Conservation (phyloP, 495 filamentous ascomycete genomes). For the Aspergillus hancockii region DNA sequence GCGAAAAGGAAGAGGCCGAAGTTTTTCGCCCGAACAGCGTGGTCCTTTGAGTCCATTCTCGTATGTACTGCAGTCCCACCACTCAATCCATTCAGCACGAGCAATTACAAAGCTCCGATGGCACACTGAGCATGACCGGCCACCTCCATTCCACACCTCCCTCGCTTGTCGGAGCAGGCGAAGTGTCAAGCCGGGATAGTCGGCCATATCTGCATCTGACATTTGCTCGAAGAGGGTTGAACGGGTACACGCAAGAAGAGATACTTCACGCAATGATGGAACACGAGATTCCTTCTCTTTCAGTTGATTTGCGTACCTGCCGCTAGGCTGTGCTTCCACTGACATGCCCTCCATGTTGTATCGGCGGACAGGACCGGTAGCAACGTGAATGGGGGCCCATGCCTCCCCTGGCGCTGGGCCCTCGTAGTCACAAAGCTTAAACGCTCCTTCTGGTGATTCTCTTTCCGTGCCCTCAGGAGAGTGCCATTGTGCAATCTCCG, state of each 20-base stretch:
- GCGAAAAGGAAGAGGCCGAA: conserved; percentile 61
- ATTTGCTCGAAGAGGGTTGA: conserved; percentile 45
- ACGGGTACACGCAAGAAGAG: conserved; percentile 50
- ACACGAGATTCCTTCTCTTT: conserved; percentile 22
- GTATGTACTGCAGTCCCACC: conserved; percentile 58
- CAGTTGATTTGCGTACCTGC: neutral
- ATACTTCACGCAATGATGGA: conserved; percentile 60
- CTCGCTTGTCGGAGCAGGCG: conserved; percentile 42
- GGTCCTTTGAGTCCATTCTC: conserved; percentile 48
- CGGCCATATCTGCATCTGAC: conserved; percentile 37
- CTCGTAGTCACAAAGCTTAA: conserved; percentile 30
- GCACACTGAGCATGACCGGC: conserved; percentile 62
- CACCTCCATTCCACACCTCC: conserved; percentile 50
- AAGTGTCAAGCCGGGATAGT: conserved; percentile 43
- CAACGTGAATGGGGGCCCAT: conserved; percentile 46
- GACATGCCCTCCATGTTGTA: conserved; percentile 48
- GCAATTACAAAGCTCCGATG: conserved; percentile 56
- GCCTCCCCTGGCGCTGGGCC: conserved; percentile 34
- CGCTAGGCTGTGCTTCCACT: conserved; percentile 11
- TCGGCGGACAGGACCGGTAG: conserved; percentile 42
- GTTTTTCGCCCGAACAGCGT: conserved; percentile 33
- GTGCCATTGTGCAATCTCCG: conserved; percentile 40
- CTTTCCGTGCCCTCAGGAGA: conserved; percentile 9
- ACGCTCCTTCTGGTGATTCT: conserved; percentile 5
- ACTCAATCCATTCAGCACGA: conserved; percentile 72